A percentile compares a stretch with the other conserved stretches of the same genome.
Evolutionary conservation across 1,284 basidiomycete genomes (phyloP).

Genomic region (Trametes versicolor): DNA sequence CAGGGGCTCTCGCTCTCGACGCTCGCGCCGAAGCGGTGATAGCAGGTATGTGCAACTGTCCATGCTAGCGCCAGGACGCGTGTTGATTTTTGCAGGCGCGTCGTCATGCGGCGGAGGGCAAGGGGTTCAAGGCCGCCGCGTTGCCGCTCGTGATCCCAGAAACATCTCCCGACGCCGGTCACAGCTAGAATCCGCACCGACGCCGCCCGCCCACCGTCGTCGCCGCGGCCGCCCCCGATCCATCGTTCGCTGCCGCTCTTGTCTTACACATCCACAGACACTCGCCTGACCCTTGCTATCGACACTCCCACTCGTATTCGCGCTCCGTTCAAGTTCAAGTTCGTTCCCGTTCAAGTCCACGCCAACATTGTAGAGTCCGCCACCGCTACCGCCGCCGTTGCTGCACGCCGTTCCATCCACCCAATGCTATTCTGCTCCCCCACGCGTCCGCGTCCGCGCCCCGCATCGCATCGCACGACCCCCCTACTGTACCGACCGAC

Average conservation of each 20-base stretch:
- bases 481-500: slow-evolving; percentile 24
- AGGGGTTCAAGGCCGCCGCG: slow-evolving; percentile 1
- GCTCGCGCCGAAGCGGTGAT: slow-evolving; percentile 58
- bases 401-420: slow-evolving; percentile 15
- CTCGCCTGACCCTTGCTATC: slow-evolving; percentile 27
- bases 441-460: background rate
- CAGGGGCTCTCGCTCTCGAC: slow-evolving; percentile 77
- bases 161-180: background rate
- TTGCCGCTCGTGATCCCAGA: slow-evolving; percentile 4
- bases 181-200: background rate
- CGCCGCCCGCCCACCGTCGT: background rate
- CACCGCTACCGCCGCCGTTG: slow-evolving; percentile 5
- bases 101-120: background rate
- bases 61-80: background rate
- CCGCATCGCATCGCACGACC: no score
- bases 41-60: slow-evolving; percentile 22
- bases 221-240: background rate
- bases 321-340: slow-evolving; percentile 13
- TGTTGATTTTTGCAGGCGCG: background rate
- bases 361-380: slow-evolving; percentile 27
- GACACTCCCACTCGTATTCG: slow-evolving; percentile 25
- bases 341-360: background rate
- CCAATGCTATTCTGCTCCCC: slow-evolving; percentile 1
- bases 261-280: slow-evolving; percentile 23
- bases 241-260: background rate